phyloP scores from a whole-genome alignment of 306 rosid species.

The Cyclanthera cordifolia region DNA sequence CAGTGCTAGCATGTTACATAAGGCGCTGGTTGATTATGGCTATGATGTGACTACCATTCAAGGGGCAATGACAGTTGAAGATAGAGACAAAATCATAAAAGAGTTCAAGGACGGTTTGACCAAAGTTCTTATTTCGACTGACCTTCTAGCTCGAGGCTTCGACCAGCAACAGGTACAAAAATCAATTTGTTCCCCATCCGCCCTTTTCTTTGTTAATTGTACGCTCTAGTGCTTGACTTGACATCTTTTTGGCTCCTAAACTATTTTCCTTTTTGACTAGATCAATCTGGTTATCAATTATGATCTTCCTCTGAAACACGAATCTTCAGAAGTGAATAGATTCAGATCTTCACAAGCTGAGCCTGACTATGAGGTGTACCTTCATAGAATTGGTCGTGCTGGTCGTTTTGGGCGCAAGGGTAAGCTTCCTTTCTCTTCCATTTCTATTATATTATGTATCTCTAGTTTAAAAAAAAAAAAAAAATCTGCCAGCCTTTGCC shows the following conservation, averaged over 20 bases:
- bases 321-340: background rate
- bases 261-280: conserved; percentile 23
- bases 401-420: conserved; percentile 93
- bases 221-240: background rate
- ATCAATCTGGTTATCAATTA: conserved; percentile 73
- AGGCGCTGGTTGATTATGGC: conserved; percentile 45
- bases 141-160: conserved; percentile 73
- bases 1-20: conserved; percentile 53
- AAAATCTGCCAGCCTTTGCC: no score
- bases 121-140: conserved; percentile 73
- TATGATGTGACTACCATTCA: conserved; percentile 63
- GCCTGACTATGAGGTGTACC: conserved; percentile 75
- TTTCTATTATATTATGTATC: background rate
- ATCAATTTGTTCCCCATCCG: background rate
- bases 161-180: conserved; percentile 72
- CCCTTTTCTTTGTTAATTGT: conserved; percentile 1
- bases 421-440: conserved; percentile 16
- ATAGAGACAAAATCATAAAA: conserved; percentile 67
- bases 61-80: conserved; percentile 48
- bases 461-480: no score
- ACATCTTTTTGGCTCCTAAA: background rate
- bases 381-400: conserved; percentile 82
- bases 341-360: conserved; percentile 18
- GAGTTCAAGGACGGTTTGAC: conserved; percentile 79
- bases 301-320: conserved; percentile 58